Base-by-base conservation (phyloP, 1,139 yeast species). In the Suhomyces anneliseae region DNA sequence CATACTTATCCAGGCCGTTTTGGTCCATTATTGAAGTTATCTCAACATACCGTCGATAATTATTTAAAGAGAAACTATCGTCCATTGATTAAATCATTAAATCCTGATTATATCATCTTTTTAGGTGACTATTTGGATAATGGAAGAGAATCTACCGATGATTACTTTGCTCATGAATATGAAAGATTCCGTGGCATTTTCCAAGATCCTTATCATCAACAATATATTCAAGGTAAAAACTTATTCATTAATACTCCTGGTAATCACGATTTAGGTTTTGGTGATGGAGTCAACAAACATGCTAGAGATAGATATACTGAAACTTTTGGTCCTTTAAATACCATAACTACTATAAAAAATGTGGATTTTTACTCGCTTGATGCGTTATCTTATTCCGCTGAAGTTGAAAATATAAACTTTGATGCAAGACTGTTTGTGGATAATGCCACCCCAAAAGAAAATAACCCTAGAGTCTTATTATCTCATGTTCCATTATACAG, bases 231-330 rank as follows among this genome's bases (percentile, higher is more conserved):
- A 8, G 68, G 62, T 19, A 47, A 52, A 34, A 68, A 63, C 46
- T 61, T 61, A 57, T 66, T 69, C 46, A 54, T 62, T 8, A 71
- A 74, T 46, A 62, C 77, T 1, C 79, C 83, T 0, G 85, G 85
- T 2, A 80, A 80, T 55, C 85, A 80, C 56, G 85, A 80, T 60
- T 72, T 80, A 36, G 85, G 85, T 1, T 76, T 74, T 61, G 82
- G 77, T 7, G 68, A 78, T 54, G 75, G 74, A 8, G 81, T 80
- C 26, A 69, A 70, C 31, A 15, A 57, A 4, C 55, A 62, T 8
- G 62, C 76, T n/a, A 54, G 77, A 34, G 59, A 59, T 1, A 60
- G 83, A 39, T 80, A 78, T 49, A 53, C 51, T 26, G 45, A 59
- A 14, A 58, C 61, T 27, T 80, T 79, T 58, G 84, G 82, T 3